phyloP scores from a whole-genome alignment of 306 rosid genomes.

The Sophora flavescens region DNA sequence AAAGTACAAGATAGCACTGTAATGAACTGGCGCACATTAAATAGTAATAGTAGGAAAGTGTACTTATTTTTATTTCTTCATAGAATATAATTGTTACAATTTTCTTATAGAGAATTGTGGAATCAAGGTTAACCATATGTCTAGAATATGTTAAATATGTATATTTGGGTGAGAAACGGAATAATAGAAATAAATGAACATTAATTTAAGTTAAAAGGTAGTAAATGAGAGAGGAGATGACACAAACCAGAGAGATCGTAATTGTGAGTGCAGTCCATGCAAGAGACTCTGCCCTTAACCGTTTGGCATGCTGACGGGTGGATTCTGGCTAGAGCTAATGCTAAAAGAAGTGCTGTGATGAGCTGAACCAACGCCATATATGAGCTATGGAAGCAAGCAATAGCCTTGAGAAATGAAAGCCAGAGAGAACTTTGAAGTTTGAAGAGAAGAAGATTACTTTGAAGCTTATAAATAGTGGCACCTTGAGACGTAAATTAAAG shows the following conservation, averaged over 20 bases:
- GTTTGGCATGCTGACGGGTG: conserved; percentile 58
- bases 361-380: conserved; percentile 56
- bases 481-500: conserved; percentile 9
- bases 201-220: background rate
- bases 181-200: background rate
- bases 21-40: too few relatives aligned
- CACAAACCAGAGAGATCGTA: conserved; percentile 72
- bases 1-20: too few relatives aligned
- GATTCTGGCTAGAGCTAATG: conserved; percentile 50
- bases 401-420: background rate
- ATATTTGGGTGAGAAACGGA: background rate
- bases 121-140: background rate
- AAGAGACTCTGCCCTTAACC: conserved; percentile 69
- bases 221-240: background rate
- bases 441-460: conserved; percentile 35
- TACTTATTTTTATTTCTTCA: too few relatives aligned
- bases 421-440: background rate
- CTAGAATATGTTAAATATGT: background rate
- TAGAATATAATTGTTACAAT: too few relatives aligned
- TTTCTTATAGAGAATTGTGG: background rate
- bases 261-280: conserved; percentile 67
- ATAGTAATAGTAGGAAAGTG: too few relatives aligned
- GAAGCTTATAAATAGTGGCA: conserved; percentile 42
- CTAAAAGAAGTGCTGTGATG: conserved; percentile 56
- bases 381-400: conserved; percentile 41